A percentile compares a stretch with the other conserved stretches of the same genome.
Evolutionary conservation across 148 eudicot species (phyloP).

Genomic region (Arctostaphylos glauca): DNA sequence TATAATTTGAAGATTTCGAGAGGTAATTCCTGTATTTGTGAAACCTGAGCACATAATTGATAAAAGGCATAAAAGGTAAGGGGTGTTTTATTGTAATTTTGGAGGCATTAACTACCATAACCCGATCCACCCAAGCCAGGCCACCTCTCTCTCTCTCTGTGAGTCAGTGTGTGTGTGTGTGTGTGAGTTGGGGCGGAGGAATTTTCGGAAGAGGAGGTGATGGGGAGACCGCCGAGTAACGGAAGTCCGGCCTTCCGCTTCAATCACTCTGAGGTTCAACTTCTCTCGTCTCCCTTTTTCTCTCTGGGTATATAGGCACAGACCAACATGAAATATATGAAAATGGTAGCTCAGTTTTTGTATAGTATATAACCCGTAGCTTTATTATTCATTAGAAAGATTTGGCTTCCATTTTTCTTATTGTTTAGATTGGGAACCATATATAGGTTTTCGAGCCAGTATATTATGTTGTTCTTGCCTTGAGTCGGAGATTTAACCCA

Average conservation of each 20-base stretch:
- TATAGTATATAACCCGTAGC: not conserved
- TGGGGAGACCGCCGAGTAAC: conserved; percentile 86
- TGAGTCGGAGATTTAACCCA: not conserved
- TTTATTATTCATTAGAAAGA: not conserved
- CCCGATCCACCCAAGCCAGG: not conserved
- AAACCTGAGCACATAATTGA: too few relatives aligned
- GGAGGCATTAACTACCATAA: too few relatives aligned
- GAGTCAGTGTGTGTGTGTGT: not conserved
- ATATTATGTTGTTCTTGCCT: not conserved
- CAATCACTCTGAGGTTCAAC: conserved; percentile 50
- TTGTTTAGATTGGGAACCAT: not conserved
- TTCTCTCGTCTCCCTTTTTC: not conserved
- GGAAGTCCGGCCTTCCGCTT: conserved; percentile 88
- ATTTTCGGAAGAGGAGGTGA: conserved; percentile 9
- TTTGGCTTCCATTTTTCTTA: not conserved
- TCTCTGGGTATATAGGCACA: not conserved
- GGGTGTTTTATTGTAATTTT: too few relatives aligned
- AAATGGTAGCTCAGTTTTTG: not conserved
- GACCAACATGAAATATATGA: not conserved
- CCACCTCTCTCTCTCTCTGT: not conserved
- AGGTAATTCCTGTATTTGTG: too few relatives aligned
- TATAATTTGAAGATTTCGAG: too few relatives aligned
- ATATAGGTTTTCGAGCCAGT: not conserved
- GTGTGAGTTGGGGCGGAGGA: not conserved
- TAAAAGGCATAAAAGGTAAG: too few relatives aligned